Base-by-base conservation (phyloP, 345 rosid genomes). In the Populus euphratica region DNA sequence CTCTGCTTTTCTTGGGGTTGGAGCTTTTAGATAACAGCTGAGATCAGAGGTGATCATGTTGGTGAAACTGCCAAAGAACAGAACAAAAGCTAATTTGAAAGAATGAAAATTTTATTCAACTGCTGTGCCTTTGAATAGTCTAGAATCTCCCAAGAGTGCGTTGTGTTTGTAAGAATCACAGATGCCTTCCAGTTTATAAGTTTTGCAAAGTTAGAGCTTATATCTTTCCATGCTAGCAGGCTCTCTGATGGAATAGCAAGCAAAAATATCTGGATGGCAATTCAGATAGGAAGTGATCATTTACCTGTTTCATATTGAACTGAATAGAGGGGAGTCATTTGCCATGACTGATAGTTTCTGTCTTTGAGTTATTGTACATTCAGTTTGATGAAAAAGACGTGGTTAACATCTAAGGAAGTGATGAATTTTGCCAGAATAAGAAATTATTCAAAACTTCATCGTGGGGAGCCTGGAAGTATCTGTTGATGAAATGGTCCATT, bases 1-100 rank as follows among this genome's bases (percentile, higher is more conserved):
- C 74, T 39, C 56, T 80, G 70, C 74, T 44, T 66, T 68, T n/a
- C 23, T 50, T 69, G 79, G 80, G 50, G n/a, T 61, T 72, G 79
- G 81, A 76, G 59, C 59, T 61, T 38, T 41, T 33, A 52, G 67
- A 47, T 56, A 63, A 76, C 27, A 68, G 35, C 36, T 47, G 43
- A 66, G 50, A 64, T 54, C 72, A n/a, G 68, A 68, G 66, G 35
- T 78, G 44, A 47, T 35, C 70, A 70, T 66, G 25, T 13, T 81
- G 73, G 63, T 76, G 73, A 74, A 47, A 68, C 67, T 73, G 49
- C 69, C 56, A 65, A 66, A 76, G 77, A 54, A 59, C 77, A 74
- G 16, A 52, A 31, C 8, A 61, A 74, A 27, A 76, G 61, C 41
- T 74, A 61, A 36, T 76, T 33, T 68, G 70, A 75, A 21, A 23